A percentile compares a stretch with the other conserved stretches of the same genome.
Conservation (phyloP, 139 green algal genomes). For the Chlorella sp. region DNA sequence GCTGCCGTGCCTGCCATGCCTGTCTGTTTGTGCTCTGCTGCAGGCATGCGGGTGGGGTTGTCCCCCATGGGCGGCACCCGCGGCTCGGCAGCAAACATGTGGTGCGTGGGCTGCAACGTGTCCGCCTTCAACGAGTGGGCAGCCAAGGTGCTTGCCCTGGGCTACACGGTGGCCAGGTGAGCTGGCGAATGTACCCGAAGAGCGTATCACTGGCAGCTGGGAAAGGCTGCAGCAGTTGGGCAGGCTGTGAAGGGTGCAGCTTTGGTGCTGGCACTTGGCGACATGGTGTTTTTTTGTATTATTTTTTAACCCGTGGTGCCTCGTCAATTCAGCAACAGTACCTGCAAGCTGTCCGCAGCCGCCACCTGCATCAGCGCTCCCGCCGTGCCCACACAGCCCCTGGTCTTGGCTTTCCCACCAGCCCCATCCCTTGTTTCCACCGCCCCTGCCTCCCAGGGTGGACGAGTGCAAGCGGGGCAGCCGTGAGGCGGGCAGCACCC, state of each 20-base stretch:
- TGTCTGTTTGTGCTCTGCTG: neutral
- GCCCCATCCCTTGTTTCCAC: too few relatives aligned
- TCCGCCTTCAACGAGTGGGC: slow-evolving; percentile 61
- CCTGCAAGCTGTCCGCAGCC: too few relatives aligned
- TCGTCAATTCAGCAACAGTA: too few relatives aligned
- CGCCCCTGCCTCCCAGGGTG: neutral
- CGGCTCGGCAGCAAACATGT: slow-evolving; percentile 67
- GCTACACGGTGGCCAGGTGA: slow-evolving; percentile 60
- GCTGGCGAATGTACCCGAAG: too few relatives aligned
- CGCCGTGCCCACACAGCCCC: neutral
- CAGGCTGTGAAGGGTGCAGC: too few relatives aligned
- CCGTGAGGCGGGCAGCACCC: slow-evolving; percentile 20
- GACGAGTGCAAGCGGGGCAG: slow-evolving; percentile 5
- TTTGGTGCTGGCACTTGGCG: too few relatives aligned
- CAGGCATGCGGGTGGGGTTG: slow-evolving; percentile 27
- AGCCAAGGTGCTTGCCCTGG: slow-evolving; percentile 65
- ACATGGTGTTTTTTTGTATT: too few relatives aligned
- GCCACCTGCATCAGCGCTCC: too few relatives aligned
- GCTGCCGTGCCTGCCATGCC: too few relatives aligned
- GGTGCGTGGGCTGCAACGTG: slow-evolving; percentile 68
- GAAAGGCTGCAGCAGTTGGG: too few relatives aligned
- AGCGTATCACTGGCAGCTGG: too few relatives aligned
- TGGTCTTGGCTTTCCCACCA: neutral
- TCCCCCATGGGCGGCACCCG: slow-evolving; percentile 16
- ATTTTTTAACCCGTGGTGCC: too few relatives aligned